Base-by-base conservation (phyloP, 192 early-diverging fungal genomes). In the Chytriomyces hyalinus region DNA sequence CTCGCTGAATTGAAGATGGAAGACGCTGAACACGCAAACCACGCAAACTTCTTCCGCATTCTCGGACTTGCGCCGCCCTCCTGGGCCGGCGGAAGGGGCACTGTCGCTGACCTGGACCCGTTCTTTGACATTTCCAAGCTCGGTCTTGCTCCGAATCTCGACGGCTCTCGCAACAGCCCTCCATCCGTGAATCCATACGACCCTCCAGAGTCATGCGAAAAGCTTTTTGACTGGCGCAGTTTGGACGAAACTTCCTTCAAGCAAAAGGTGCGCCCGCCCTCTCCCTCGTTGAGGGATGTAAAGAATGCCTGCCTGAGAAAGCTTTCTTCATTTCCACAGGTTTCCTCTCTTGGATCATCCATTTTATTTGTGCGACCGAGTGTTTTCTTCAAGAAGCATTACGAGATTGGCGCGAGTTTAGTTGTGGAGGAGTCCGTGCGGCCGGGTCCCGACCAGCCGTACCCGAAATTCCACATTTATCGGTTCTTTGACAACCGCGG, bases 31-130 rank as follows among this genome's bases (percentile, higher is more conserved):
- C 64, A 65, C 15, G 36, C 67, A 47, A 15, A 43, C 48, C 47
- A 68, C 67, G 46, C 10, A 17, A 17, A 9, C 47, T 68, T 68
- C 44, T 68, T 68, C 47, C n/a, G 17, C 15, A 68, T 68, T 68
- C 67, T 68, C 67, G 48, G 48, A 11, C 15, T 68, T 11, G 15
- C 67, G 50, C 67, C 9, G 24, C n/a, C 36, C 2, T 13, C n/a
- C 26, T 20, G 67, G 47, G 53, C 53, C 1, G 53, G 53, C 20
- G 53, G 53, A 13, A 57, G 20, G 15, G 53, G 53, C 0, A 57
- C 53, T 2, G 15, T 20, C 5, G 9, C 67, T 3, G 67, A 68
- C 15, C 1, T 48, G 10, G 67, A 68, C 13, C 2, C 15, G 10
- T 68, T 48, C 47, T 68, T 68, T 24, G 48, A 68, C 24, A 1